Evolutionary conservation across 805 yeast genomes (phyloP).

Genomic region (Wickerhamomyces alni): DNA sequence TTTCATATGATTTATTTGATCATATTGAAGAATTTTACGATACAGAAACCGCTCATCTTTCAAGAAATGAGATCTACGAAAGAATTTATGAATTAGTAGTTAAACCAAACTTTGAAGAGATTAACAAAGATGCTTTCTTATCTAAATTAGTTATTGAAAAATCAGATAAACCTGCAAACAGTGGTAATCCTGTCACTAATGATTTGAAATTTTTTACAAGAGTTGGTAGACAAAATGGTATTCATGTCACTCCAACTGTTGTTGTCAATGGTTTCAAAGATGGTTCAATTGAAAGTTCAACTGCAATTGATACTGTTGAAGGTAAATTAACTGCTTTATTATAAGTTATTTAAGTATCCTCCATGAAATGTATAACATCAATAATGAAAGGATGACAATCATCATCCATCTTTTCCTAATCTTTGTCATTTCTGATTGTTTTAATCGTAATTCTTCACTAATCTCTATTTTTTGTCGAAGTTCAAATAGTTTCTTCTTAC

Average conservation of each 20-base stretch:
- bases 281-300: constrained; percentile 55
- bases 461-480: constrained; percentile 8
- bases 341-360: background rate
- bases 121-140: constrained; percentile 26
- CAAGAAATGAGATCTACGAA: constrained; percentile 51
- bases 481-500: constrained; percentile 9
- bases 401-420: constrained; percentile 4
- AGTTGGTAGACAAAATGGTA: constrained; percentile 68
- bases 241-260: constrained; percentile 84
- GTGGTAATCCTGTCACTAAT: constrained; percentile 50
- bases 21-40: constrained; percentile 56
- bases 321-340: constrained; percentile 18
- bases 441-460: constrained; percentile 4
- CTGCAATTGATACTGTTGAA: constrained; percentile 36
- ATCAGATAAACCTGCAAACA: constrained; percentile 34
- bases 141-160: constrained; percentile 22
- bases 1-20: constrained; percentile 50
- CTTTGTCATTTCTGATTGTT: constrained; percentile 3
- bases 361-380: background rate
- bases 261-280: constrained; percentile 61
- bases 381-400: background rate
- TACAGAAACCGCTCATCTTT: constrained; percentile 43
- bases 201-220: constrained; percentile 73
- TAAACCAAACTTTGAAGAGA: constrained; percentile 29
- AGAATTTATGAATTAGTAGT: constrained; percentile 46